These are phyloP conservation scores for Pseudonitzschia delicatissima DNA, from an alignment of 108 stramenopile genomes.

Conservation along the genomic window DNA sequence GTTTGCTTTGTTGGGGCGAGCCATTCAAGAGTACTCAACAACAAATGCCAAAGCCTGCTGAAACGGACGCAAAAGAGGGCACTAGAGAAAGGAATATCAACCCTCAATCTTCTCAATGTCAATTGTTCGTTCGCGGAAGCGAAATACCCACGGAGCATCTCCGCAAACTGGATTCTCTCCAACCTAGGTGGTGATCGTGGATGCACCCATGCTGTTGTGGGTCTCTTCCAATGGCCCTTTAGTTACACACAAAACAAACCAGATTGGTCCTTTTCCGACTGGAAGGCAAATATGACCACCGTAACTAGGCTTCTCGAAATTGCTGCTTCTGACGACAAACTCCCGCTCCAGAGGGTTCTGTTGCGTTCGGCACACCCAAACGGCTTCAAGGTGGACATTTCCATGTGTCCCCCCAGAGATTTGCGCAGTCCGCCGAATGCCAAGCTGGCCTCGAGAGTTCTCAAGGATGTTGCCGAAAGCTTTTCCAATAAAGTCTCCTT, in stretches of 20 bases:
- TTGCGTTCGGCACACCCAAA: conserved; percentile 2
- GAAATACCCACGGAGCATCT: no score
- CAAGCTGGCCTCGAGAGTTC: not conserved
- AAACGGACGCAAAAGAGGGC: no score
- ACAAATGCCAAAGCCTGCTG: no score
- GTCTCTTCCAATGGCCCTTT: conserved; percentile 4
- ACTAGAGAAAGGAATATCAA: no score
- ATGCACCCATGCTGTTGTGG: conserved; percentile 1
- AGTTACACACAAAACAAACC: not conserved
- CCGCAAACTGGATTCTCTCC: no score
- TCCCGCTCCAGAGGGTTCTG: not conserved
- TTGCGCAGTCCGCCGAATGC: not conserved
- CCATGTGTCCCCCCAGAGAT: not conserved
- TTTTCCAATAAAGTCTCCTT: not conserved
- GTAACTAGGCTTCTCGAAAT: not conserved
- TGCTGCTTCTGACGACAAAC: not conserved
- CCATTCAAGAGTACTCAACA: no score
- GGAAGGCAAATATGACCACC: not conserved
- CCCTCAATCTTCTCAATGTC: no score
- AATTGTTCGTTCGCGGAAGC: no score
- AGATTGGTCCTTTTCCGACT: not conserved
- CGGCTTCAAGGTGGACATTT: not conserved
- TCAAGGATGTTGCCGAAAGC: not conserved
- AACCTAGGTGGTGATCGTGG: no score
- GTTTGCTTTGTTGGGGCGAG: no score